Conservation (phyloP, 2,329 filamentous ascomycete genomes). For the Hirsutella rhossiliensis region DNA sequence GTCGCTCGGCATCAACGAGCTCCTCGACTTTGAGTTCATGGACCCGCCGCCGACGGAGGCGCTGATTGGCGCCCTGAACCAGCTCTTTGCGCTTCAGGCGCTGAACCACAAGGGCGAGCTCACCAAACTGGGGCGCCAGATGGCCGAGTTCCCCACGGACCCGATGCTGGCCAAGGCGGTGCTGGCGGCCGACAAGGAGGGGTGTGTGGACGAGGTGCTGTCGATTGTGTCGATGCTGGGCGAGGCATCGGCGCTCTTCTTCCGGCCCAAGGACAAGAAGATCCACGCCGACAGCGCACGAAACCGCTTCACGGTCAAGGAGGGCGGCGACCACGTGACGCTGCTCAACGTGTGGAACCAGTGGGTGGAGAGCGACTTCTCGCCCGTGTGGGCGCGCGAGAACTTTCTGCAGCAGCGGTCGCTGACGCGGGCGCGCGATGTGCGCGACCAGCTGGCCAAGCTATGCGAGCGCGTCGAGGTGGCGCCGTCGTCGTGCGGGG, state of each 20-base stretch:
- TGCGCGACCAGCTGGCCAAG: slow-evolving; percentile 83
- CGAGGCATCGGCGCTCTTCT: slow-evolving; percentile 82
- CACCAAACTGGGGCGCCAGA: slow-evolving; percentile 82
- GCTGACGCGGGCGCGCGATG: slow-evolving; percentile 79
- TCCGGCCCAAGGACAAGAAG: slow-evolving; percentile 93
- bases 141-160: slow-evolving; percentile 90
- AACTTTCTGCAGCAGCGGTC: slow-evolving; percentile 89
- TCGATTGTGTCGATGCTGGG: slow-evolving; percentile 91
- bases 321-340: slow-evolving; percentile 81
- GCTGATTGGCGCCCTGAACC: slow-evolving; percentile 77
- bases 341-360: slow-evolving; percentile 91
- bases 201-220: slow-evolving; percentile 87
- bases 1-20: slow-evolving; percentile 79
- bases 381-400: slow-evolving; percentile 75
- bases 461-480: slow-evolving; percentile 92
- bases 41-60: slow-evolving; percentile 84
- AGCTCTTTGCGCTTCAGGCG: slow-evolving; percentile 81
- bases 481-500: slow-evolving; percentile 53
- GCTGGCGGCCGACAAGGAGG: slow-evolving; percentile 75
- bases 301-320: slow-evolving; percentile 77
- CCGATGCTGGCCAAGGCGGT: slow-evolving; percentile 86
- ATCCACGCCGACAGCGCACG: slow-evolving; percentile 88
- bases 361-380: slow-evolving; percentile 88
- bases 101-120: slow-evolving; percentile 81
- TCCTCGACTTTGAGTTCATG: slow-evolving; percentile 93